Percentiles rank a stretch among this genome's conserved stretches.
These are phyloP conservation scores for Oryza longistaminata DNA, from an alignment of 176 grass and related monocot genomes.

Conservation along the genomic window DNA sequence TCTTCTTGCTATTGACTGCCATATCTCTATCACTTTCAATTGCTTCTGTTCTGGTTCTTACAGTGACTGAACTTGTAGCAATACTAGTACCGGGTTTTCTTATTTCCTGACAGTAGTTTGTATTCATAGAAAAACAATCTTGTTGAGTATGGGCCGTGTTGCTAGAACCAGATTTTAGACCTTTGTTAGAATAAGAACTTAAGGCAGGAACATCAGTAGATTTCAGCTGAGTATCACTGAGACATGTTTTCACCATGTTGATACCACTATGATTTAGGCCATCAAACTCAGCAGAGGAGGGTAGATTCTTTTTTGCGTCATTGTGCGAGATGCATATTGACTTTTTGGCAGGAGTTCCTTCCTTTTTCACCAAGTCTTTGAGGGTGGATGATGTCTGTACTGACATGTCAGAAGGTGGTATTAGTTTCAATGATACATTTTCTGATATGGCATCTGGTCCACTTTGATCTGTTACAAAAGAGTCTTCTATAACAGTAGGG, in stretches of 20 bases:
- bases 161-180: conserved; percentile 33
- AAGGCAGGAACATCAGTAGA: conserved; percentile 7
- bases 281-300: neutral
- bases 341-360: conserved; percentile 9
- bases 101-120: conserved; percentile 29
- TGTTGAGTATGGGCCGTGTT: neutral
- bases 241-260: conserved; percentile 18
- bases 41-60: conserved; percentile 44
- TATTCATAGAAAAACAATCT: conserved; percentile 20
- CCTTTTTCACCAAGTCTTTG: conserved; percentile 34
- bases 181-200: conserved; percentile 29
- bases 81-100: conserved; percentile 11
- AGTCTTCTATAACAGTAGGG: conserved; percentile 50
- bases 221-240: conserved; percentile 37
- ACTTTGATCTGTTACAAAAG: conserved; percentile 45
- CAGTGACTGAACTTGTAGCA: neutral
- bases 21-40: conserved; percentile 21
- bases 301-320: conserved; percentile 14
- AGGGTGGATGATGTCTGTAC: conserved; percentile 8
- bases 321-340: conserved; percentile 5
- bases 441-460: conserved; percentile 43
- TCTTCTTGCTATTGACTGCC: conserved; percentile 29
- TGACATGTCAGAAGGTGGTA: conserved; percentile 34
- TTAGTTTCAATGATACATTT: conserved; percentile 31
- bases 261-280: conserved; percentile 18